phyloP scores from a whole-genome alignment of 176 grass and related monocot genomes.

The Typha latifolia region DNA sequence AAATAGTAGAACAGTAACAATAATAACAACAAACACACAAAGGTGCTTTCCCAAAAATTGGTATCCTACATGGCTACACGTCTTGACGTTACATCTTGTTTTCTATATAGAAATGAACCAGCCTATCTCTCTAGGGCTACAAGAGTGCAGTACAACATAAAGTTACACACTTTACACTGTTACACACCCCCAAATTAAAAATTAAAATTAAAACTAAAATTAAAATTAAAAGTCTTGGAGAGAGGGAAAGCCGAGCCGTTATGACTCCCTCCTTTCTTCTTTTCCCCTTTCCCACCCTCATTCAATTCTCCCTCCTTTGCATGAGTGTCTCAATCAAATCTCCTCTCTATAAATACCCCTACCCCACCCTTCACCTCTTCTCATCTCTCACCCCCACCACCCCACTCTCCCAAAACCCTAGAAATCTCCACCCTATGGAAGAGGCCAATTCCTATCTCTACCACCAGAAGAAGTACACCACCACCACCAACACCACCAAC shows the following conservation, averaged over 20 bases:
- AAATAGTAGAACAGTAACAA: too few species aligned
- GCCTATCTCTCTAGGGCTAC: too few species aligned
- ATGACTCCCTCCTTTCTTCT: not conserved
- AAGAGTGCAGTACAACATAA: too few species aligned
- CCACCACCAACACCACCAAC: conserved; percentile 9
- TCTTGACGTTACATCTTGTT: too few species aligned
- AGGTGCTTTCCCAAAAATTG: too few species aligned
- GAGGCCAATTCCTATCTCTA: conserved; percentile 17
- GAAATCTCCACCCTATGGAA: conserved; percentile 3
- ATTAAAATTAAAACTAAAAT: too few species aligned
- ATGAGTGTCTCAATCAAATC: conserved; percentile 26
- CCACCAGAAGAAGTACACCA: not conserved
- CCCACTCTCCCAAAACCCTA: not conserved
- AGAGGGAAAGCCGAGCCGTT: conserved; percentile 12
- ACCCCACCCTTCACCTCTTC: not conserved
- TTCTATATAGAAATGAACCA: too few species aligned
- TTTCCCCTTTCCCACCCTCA: not conserved
- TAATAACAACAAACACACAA: too few species aligned
- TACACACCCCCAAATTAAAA: too few species aligned
- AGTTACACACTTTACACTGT: too few species aligned
- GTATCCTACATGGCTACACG: too few species aligned
- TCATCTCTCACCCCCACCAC: not conserved
- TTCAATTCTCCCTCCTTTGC: conserved; percentile 14
- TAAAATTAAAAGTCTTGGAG: too few species aligned
- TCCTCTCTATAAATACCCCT: conserved; percentile 20